Percentiles rank a stretch among this genome's conserved stretches.
Evolutionary conservation across 179 eudicot genomes (phyloP).

Genomic region (Drosera spatulata): DNA sequence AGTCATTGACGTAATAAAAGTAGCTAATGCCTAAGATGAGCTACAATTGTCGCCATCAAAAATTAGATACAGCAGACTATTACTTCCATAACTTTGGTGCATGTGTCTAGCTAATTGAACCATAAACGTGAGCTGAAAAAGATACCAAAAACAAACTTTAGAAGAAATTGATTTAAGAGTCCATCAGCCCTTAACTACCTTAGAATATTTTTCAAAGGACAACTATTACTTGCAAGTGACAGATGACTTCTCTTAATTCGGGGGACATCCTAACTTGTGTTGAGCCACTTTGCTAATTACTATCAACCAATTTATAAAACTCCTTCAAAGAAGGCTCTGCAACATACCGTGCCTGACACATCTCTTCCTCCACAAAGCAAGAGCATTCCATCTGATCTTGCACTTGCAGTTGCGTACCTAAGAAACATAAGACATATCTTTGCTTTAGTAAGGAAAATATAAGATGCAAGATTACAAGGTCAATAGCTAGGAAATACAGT

Average conservation of each 20-base stretch:
- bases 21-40: neutral
- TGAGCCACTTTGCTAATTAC: neutral
- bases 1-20: neutral
- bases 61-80: neutral
- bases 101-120: too few species aligned
- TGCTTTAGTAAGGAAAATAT: neutral
- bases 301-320: slow-evolving; percentile 6
- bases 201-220: too few species aligned
- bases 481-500: too few species aligned
- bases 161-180: too few species aligned
- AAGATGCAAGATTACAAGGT: neutral
- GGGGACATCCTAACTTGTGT: too few species aligned
- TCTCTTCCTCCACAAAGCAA: slow-evolving; percentile 99
- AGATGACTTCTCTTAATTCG: too few species aligned
- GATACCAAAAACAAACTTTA: too few species aligned
- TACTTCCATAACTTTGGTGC: neutral
- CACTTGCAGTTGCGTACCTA: slow-evolving; percentile 96
- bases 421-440: neutral
- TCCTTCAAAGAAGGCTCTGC: slow-evolving; percentile 10
- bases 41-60: neutral
- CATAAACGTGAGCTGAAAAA: too few species aligned
- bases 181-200: too few species aligned
- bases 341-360: slow-evolving; percentile 70
- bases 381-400: slow-evolving; percentile 98
- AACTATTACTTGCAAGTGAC: too few species aligned